Percentiles rank a stretch among this genome's conserved stretches.
phyloP scores from a whole-genome alignment of 2,329 filamentous ascomycete genomes.

The Tolypocladium inflatum region DNA sequence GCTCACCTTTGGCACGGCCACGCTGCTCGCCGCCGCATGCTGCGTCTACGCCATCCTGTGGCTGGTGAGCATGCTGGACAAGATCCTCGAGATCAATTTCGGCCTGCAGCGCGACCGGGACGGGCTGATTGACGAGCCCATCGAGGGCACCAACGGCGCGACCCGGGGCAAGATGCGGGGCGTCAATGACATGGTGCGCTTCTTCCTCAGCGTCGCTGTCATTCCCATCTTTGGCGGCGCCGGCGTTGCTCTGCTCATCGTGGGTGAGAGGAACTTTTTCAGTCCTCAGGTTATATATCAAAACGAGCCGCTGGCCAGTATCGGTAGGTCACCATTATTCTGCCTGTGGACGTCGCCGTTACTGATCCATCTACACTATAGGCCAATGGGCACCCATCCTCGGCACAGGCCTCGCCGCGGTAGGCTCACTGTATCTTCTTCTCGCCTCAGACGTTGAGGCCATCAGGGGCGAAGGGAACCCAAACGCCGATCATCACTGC shows the following conservation, averaged over 20 bases:
- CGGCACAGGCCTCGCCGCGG: constrained; percentile 45
- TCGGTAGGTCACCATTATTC: constrained; percentile 31
- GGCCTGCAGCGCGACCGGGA: constrained; percentile 19
- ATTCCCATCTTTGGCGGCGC: constrained; percentile 49
- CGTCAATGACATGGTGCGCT: constrained; percentile 44
- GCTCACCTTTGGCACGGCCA: constrained; percentile 49
- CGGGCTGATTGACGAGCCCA: constrained; percentile 24
- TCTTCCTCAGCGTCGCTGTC: constrained; percentile 45
- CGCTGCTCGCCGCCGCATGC: constrained; percentile 52
- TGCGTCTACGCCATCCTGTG: constrained; percentile 56
- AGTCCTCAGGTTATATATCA: constrained; percentile 45
- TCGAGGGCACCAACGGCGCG: constrained; percentile 45
- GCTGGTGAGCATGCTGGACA: constrained; percentile 52
- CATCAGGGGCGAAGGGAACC: constrained; percentile 16
- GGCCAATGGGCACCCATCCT: constrained; percentile 53
- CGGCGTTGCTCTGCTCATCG: constrained; percentile 47
- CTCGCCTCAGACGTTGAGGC: constrained; percentile 12
- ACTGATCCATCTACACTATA: constrained; percentile 16
- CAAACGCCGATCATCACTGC: not conserved
- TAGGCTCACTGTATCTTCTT: constrained; percentile 49
- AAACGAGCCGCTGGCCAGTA: constrained; percentile 51
- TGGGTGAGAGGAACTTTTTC: constrained; percentile 57
- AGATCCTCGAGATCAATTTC: constrained; percentile 52
- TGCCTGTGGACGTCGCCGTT: not conserved
- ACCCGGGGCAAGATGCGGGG: constrained; percentile 41